Conservation (phyloP, 345 rosid genomes). For the Cardamine chenopodiifolia region DNA sequence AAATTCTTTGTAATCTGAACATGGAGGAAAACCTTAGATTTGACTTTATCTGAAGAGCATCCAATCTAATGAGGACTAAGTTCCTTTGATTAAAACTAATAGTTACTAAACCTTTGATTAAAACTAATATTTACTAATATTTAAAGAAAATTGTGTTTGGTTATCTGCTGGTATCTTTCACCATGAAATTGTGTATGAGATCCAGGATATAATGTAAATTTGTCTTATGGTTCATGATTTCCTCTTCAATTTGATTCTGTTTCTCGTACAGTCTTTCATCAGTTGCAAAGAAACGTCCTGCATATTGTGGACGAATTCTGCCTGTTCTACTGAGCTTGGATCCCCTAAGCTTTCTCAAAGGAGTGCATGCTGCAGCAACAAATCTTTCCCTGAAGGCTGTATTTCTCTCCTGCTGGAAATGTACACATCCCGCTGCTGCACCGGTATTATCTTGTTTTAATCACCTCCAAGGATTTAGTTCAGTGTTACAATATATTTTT, state of each 20-base stretch:
- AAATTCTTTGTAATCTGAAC: constrained; percentile 22
- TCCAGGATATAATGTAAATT: constrained; percentile 19
- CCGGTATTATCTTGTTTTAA: constrained; percentile 65
- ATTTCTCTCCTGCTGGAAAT: constrained; percentile 71
- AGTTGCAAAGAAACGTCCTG: constrained; percentile 86
- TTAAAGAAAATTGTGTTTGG: background rate
- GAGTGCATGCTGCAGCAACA: constrained; percentile 64
- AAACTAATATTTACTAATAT: background rate
- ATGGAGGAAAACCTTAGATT: constrained; percentile 15
- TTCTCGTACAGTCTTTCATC: constrained; percentile 69
- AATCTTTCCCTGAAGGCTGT: constrained; percentile 72
- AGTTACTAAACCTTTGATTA: background rate
- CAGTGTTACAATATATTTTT: background rate
- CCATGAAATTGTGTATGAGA: constrained; percentile 8
- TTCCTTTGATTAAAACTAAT: background rate
- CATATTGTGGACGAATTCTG: constrained; percentile 86
- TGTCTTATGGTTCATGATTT: constrained; percentile 24
- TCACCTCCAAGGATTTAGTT: constrained; percentile 18
- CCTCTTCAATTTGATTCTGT: constrained; percentile 29
- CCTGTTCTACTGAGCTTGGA: constrained; percentile 91
- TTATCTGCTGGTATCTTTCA: background rate
- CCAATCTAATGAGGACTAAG: constrained; percentile 5
- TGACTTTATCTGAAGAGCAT: constrained; percentile 17
- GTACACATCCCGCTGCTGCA: constrained; percentile 90
- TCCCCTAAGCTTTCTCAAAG: constrained; percentile 66